Percentiles rank a stretch among this genome's conserved stretches.
Evolutionary conservation across 2,329 filamentous ascomycete species (phyloP).

Genomic region (Pseudogymnoascus sp.): DNA sequence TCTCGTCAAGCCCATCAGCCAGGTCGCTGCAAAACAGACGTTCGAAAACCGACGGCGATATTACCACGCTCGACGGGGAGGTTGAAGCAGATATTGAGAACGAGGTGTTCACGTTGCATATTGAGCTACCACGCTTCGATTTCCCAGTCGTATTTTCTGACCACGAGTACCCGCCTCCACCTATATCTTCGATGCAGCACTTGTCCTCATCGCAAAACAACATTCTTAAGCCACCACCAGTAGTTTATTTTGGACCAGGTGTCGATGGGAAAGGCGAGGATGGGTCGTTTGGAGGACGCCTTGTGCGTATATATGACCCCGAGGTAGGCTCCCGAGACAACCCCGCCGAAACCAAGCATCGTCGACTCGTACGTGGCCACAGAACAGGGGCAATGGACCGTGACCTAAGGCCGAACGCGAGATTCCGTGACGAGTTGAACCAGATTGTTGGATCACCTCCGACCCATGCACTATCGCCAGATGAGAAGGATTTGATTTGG

Average conservation of each 20-base stretch:
- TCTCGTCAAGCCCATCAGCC: slow-evolving; percentile 57
- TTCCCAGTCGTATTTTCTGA: slow-evolving; percentile 94
- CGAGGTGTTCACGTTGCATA: slow-evolving; percentile 72
- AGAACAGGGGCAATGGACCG: slow-evolving; percentile 91
- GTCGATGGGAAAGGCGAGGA: slow-evolving; percentile 61
- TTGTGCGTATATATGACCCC: slow-evolving; percentile 87
- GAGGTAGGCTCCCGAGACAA: slow-evolving; percentile 87
- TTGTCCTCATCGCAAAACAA: slow-evolving; percentile 59
- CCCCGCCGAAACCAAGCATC: slow-evolving; percentile 90
- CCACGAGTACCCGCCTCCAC: slow-evolving; percentile 81
- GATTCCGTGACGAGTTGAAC: slow-evolving; percentile 90
- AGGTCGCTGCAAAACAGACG: slow-evolving; percentile 50
- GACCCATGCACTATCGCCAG: slow-evolving; percentile 76
- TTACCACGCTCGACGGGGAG: slow-evolving; percentile 32
- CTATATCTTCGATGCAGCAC: slow-evolving; percentile 68
- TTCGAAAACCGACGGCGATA: slow-evolving; percentile 28
- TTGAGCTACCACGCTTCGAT: slow-evolving; percentile 91
- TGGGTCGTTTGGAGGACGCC: slow-evolving; percentile 46
- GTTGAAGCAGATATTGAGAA: slow-evolving; percentile 37
- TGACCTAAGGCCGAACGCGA: slow-evolving; percentile 92
- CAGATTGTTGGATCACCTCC: slow-evolving; percentile 87
- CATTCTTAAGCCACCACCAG: slow-evolving; percentile 68
- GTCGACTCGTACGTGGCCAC: slow-evolving; percentile 79
- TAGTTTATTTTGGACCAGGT: slow-evolving; percentile 84
- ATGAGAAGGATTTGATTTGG: slow-evolving; percentile 96